phyloP scores from a whole-genome alignment of 495 filamentous ascomycete species.

The Penicillium manginii region DNA sequence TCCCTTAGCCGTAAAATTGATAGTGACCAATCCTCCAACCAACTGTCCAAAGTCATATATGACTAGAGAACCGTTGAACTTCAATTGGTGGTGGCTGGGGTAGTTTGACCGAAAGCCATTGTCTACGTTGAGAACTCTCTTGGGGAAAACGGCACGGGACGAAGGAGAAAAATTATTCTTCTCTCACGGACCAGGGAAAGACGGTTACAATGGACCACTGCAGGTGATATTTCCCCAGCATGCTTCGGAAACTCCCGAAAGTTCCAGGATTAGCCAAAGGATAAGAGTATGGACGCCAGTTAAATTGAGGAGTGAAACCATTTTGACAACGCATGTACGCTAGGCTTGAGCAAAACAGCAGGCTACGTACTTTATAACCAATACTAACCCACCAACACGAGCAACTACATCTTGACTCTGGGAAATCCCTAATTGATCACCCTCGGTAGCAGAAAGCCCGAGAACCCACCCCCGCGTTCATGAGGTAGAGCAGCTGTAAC shows the following conservation, averaged over 20 bases:
- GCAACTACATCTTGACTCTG: too few species aligned
- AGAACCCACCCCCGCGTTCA: background rate
- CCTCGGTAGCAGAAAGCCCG: background rate
- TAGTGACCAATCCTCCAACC: constrained; percentile 44
- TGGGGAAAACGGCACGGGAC: background rate
- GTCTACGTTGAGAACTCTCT: background rate
- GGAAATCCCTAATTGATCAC: constrained; percentile 5
- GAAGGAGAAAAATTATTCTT: background rate
- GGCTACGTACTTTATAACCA: too few species aligned
- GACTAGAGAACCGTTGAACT: constrained; percentile 32
- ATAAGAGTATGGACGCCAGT: background rate
- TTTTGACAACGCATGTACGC: background rate
- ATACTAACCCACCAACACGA: too few species aligned
- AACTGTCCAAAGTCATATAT: constrained; percentile 53
- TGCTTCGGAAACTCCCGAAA: background rate
- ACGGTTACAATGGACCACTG: background rate
- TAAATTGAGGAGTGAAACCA: background rate
- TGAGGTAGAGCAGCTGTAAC: background rate
- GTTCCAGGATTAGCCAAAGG: background rate
- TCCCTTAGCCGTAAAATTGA: constrained; percentile 33
- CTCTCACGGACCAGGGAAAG: background rate
- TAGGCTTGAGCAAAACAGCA: too few species aligned
- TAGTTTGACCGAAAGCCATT: background rate
- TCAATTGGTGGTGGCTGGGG: background rate
- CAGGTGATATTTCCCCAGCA: background rate